Conservation (phyloP, 805 yeast genomes). For the Pichia nakasei region DNA sequence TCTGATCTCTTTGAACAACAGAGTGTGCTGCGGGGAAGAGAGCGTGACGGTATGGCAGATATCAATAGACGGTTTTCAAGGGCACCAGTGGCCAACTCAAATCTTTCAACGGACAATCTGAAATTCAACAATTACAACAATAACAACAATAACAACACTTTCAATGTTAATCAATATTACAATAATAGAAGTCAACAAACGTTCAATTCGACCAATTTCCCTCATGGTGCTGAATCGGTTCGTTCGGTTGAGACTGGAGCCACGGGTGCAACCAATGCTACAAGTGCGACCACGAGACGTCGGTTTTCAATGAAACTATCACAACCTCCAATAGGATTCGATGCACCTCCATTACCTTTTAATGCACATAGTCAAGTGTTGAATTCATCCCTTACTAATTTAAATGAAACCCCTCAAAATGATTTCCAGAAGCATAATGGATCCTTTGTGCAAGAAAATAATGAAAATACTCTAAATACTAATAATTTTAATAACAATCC, state of each 20-base stretch:
- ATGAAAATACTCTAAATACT: too few species aligned
- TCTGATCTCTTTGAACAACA: too few species aligned
- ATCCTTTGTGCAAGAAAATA: too few species aligned
- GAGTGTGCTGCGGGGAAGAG: too few species aligned
- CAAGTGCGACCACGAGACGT: conserved; percentile 28
- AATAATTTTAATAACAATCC: neutral
- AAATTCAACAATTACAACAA: neutral
- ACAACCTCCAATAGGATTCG: conserved; percentile 5
- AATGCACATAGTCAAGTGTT: conserved; percentile 11
- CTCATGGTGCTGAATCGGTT: conserved; percentile 3
- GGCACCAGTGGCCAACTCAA: conserved; percentile 1
- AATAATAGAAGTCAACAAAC: neutral
- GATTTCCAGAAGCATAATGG: too few species aligned
- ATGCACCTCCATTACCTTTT: conserved; percentile 25
- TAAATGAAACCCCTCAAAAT: neutral
- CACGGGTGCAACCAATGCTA: conserved; percentile 2
- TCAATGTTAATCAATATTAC: conserved; percentile 4
- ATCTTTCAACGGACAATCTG: neutral
- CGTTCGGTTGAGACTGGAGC: conserved; percentile 1
- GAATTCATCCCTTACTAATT: neutral
- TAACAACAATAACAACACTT: conserved; percentile 1
- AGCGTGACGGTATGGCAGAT: conserved; percentile 8
- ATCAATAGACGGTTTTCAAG: conserved; percentile 7
- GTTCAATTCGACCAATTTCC: too few species aligned
- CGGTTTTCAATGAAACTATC: conserved; percentile 34